These are phyloP conservation scores for Aspergillus novofumigatus DNA, from an alignment of 2,329 filamentous ascomycete genomes.

Conservation along the genomic window DNA sequence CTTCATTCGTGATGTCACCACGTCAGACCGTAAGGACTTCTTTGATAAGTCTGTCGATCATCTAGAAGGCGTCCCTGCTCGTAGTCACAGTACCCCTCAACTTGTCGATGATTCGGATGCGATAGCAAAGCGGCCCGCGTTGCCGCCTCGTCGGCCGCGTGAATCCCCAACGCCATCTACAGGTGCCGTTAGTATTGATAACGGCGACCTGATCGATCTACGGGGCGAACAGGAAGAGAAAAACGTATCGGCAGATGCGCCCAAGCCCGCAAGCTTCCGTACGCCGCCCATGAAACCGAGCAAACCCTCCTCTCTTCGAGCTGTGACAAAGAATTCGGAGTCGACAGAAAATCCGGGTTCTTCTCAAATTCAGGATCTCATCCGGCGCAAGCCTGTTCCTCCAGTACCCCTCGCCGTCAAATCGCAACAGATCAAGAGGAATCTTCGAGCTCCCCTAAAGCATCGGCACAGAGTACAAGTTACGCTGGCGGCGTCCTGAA, in stretches of 20 bases:
- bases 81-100: conserved; percentile 23
- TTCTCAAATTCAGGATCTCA: conserved; percentile 15
- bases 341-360: conserved; percentile 2
- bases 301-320: conserved; percentile 42
- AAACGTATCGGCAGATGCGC: conserved; percentile 8
- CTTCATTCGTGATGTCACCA: conserved; percentile 95
- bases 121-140: conserved; percentile 29
- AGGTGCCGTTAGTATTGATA: conserved; percentile 23
- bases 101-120: conserved; percentile 25
- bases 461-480: conserved; percentile 1
- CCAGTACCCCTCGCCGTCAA: conserved; percentile 36
- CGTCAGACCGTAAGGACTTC: conserved; percentile 66
- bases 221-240: conserved; percentile 27
- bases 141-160: conserved; percentile 37
- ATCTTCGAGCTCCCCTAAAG: conserved; percentile 6
- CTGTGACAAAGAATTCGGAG: conserved; percentile 25
- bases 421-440: conserved; percentile 16
- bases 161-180: conserved; percentile 11
- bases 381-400: conserved; percentile 33
- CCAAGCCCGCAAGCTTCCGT: conserved; percentile 17
- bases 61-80: conserved; percentile 19
- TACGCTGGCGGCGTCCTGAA: conserved; percentile 14
- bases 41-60: conserved; percentile 63
- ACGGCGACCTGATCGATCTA: conserved; percentile 39
- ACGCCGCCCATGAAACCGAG: conserved; percentile 40